A percentile compares a stretch with the other conserved stretches of the same genome.
These are phyloP conservation scores for Lactarius indigo DNA, from an alignment of 768 basidiomycete genomes.

Conservation along the genomic window DNA sequence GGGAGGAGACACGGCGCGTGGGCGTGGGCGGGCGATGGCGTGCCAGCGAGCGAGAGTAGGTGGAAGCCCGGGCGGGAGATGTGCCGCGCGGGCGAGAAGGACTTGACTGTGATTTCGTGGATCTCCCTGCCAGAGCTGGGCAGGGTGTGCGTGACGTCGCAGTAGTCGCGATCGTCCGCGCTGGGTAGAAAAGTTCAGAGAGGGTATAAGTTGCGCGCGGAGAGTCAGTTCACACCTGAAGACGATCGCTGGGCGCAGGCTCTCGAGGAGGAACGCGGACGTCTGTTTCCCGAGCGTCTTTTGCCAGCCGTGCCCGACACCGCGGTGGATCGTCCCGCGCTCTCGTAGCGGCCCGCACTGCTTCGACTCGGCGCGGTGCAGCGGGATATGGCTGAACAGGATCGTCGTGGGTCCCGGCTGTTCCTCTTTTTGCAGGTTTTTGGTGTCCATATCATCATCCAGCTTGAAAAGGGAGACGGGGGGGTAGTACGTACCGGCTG, in stretches of 20 bases:
- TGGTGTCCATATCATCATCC: no score
- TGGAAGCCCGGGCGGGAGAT: slow-evolving; percentile 81
- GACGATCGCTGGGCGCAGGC: slow-evolving; percentile 59
- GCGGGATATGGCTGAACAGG: slow-evolving; percentile 82
- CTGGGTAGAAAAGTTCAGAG: slow-evolving; percentile 34
- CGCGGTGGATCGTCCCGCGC: slow-evolving; percentile 62
- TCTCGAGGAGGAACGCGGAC: slow-evolving; percentile 64
- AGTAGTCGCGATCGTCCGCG: slow-evolving; percentile 91
- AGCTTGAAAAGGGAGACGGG: no score
- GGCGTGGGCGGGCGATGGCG: slow-evolving; percentile 43
- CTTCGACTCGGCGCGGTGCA: slow-evolving; percentile 69
- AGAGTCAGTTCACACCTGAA: slow-evolving; percentile 52
- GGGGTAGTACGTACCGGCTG: slow-evolving; percentile 34
- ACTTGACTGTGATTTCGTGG: slow-evolving; percentile 84
- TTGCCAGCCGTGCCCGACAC: slow-evolving; percentile 80
- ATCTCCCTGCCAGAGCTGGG: slow-evolving; percentile 33
- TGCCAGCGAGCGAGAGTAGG: slow-evolving; percentile 62
- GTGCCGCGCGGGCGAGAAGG: slow-evolving; percentile 74
- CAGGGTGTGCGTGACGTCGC: slow-evolving; percentile 61
- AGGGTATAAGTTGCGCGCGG: no score
- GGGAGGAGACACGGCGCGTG: slow-evolving; percentile 80
- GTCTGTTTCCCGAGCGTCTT: slow-evolving; percentile 80
- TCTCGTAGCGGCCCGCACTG: slow-evolving; percentile 78
- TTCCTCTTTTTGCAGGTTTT: slow-evolving; percentile 24
- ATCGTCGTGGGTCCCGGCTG: slow-evolving; percentile 50